Evolutionary conservation across 306 rosid genomes (phyloP).

Genomic region (Citrullus amarus): DNA sequence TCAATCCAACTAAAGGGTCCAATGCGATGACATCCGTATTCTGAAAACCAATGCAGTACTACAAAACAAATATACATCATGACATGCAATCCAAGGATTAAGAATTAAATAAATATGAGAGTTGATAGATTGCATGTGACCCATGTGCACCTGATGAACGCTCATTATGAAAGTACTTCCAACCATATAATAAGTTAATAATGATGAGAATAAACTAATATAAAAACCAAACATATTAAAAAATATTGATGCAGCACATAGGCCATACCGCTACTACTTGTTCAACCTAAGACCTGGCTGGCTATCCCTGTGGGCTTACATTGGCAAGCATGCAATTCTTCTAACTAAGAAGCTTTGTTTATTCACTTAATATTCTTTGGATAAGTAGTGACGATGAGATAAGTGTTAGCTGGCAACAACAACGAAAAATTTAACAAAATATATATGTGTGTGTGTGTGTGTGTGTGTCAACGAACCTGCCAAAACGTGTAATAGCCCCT

Average conservation of each 20-base stretch:
- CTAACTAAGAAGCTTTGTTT: neutral
- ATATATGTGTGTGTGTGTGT: neutral
- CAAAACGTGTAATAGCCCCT: constrained; percentile 99
- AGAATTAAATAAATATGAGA: neutral
- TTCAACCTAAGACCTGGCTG: neutral
- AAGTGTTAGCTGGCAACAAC: constrained; percentile 7
- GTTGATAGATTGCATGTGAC: neutral
- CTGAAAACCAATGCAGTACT: neutral
- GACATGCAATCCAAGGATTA: neutral
- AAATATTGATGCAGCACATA: neutral
- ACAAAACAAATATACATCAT: neutral
- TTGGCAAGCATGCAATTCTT: neutral
- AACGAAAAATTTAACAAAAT: neutral
- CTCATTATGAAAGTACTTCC: neutral
- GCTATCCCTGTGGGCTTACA: neutral
- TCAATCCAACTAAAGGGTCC: neutral
- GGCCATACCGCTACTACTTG: constrained; percentile 4
- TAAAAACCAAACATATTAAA: neutral
- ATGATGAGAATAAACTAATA: neutral
- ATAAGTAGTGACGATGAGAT: neutral
- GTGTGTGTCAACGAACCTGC: constrained; percentile 51
- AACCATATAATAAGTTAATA: neutral
- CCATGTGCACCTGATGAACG: neutral
- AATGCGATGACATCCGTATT: neutral
- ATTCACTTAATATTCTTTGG: neutral